A percentile compares a stretch with the other conserved stretches of the same genome.
phyloP scores from a whole-genome alignment of 345 rosid species.

The Populus nigra region DNA sequence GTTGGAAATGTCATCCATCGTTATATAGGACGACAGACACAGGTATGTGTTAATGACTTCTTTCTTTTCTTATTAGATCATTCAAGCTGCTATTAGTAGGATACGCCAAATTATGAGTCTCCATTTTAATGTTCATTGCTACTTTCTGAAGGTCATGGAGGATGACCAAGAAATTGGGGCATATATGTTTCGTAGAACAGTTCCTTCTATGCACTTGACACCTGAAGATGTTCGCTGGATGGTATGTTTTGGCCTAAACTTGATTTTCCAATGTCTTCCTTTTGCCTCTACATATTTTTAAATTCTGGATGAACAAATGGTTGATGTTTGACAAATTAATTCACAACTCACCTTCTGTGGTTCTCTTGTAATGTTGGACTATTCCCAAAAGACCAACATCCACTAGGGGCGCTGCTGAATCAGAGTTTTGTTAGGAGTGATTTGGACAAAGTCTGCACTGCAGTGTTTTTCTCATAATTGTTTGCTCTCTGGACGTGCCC shows the following conservation, averaged over 20 bases:
- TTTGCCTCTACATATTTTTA: neutral
- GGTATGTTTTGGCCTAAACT: slow-evolving; percentile 46
- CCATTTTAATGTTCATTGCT: slow-evolving; percentile 11
- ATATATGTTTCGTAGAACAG: slow-evolving; percentile 93
- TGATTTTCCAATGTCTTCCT: neutral
- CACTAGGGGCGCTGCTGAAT: neutral
- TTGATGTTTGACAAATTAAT: neutral
- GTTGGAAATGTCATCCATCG: slow-evolving; percentile 85
- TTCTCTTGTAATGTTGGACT: neutral
- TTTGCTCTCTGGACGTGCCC: neutral
- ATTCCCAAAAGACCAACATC: neutral
- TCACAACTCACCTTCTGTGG: neutral
- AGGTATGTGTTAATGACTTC: slow-evolving; percentile 39
- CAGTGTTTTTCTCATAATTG: neutral
- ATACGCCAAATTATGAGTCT: slow-evolving; percentile 2
- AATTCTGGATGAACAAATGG: neutral
- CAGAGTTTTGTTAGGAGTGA: neutral
- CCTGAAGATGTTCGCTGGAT: slow-evolving; percentile 97
- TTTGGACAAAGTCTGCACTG: neutral
- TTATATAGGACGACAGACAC: slow-evolving; percentile 91
- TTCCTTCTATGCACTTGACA: slow-evolving; percentile 79
- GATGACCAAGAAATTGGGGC: slow-evolving; percentile 89
- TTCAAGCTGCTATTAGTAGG: neutral
- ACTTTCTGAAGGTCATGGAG: slow-evolving; percentile 74
- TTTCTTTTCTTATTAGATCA: slow-evolving; percentile 7